Percentiles rank a stretch among this genome's conserved stretches.
Conservation (phyloP, 768 basidiomycete species). For the Lentinus brumalis region DNA sequence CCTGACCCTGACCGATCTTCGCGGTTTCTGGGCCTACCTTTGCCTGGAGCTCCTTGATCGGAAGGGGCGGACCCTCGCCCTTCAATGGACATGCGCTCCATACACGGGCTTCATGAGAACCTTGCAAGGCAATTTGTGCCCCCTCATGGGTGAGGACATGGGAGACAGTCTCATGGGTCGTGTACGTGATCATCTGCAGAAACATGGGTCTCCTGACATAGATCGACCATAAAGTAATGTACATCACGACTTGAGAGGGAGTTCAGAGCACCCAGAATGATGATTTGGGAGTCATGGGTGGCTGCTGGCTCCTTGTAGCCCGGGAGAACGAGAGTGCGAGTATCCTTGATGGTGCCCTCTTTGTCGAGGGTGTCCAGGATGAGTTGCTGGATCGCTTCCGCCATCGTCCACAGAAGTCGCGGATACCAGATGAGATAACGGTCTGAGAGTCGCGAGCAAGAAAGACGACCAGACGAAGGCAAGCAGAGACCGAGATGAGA, state of each 20-base stretch:
- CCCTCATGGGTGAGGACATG: conserved; percentile 86
- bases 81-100: conserved; percentile 81
- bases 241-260: conserved; percentile 87
- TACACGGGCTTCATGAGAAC: conserved; percentile 94
- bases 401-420: conserved; percentile 43
- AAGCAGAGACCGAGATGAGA: background rate
- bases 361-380: conserved; percentile 72
- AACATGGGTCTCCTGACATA: conserved; percentile 1
- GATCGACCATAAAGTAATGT: conserved; percentile 27
- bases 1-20: conserved; percentile 92
- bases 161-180: conserved; percentile 72
- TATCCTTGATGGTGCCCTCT: conserved; percentile 60
- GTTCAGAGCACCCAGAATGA: conserved; percentile 88
- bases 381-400: conserved; percentile 79
- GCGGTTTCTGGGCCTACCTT: conserved; percentile 83
- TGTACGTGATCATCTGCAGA: conserved; percentile 78
- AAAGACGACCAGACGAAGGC: background rate
- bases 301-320: conserved; percentile 58
- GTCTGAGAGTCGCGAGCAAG: background rate
- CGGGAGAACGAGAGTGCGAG: conserved; percentile 67
- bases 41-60: conserved; percentile 68
- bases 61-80: conserved; percentile 68
- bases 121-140: conserved; percentile 68
- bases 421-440: background rate
- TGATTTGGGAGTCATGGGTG: conserved; percentile 77